Conservation (phyloP, 495 filamentous ascomycete species). For the Penicillium dipodomyicola region DNA sequence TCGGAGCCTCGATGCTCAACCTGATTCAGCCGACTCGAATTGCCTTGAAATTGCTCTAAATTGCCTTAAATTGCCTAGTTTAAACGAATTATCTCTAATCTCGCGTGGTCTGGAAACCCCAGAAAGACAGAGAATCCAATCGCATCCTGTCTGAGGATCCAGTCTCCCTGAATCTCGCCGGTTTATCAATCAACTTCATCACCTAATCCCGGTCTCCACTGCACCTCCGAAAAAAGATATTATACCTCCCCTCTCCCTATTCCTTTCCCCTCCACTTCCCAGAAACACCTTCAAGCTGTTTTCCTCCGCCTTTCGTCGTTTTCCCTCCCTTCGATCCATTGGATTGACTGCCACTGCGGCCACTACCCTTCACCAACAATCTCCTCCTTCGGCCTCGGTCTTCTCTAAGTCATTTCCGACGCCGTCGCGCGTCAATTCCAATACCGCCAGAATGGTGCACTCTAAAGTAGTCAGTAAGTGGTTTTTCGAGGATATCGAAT, state of each 20-base stretch:
- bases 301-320: slow-evolving; percentile 70
- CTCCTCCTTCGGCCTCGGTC: slow-evolving; percentile 43
- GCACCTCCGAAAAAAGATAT: slow-evolving; percentile 26
- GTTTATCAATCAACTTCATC: slow-evolving; percentile 16
- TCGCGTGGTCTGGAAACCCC: slow-evolving; percentile 4
- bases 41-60: neutral
- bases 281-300: slow-evolving; percentile 69
- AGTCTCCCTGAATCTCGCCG: slow-evolving; percentile 18
- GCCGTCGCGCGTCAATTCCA: slow-evolving; percentile 43
- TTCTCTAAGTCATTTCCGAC: slow-evolving; percentile 39
- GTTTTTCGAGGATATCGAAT: neutral
- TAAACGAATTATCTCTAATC: neutral
- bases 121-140: slow-evolving; percentile 18
- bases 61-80: neutral
- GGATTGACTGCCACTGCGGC: slow-evolving; percentile 61
- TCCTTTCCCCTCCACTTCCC: neutral
- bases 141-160: slow-evolving; percentile 1
- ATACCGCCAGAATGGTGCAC: slow-evolving; percentile 62
- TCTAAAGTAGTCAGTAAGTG: slow-evolving; percentile 74
- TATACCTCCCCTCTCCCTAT: slow-evolving; percentile 16
- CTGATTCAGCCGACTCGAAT: slow-evolving; percentile 24
- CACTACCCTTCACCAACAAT: slow-evolving; percentile 59
- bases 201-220: slow-evolving; percentile 19
- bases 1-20: slow-evolving; percentile 25
- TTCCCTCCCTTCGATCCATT: slow-evolving; percentile 60